A percentile compares a stretch with the other conserved stretches of the same genome.
Evolutionary conservation across 2,329 filamentous ascomycete genomes (phyloP).

Genomic region (Aspergillus glaucus): DNA sequence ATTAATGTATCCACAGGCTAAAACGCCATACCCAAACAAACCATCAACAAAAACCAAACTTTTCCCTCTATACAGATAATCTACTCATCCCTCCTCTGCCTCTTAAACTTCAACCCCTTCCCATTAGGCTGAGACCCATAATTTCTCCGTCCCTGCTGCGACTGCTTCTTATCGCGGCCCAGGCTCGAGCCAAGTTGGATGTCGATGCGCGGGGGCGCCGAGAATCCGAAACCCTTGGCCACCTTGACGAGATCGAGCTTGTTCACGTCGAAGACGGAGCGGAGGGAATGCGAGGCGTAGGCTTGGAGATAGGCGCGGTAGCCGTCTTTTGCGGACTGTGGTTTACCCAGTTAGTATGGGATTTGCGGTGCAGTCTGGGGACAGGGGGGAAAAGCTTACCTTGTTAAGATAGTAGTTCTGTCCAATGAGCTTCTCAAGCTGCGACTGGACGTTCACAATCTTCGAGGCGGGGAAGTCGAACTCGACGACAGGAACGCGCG

Average conservation of each 20-base stretch:
- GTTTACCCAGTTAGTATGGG: neutral
- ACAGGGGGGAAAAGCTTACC: slow-evolving; percentile 35
- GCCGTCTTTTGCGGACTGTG: slow-evolving; percentile 59
- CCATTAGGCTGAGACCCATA: slow-evolving; percentile 70
- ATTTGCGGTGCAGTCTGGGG: slow-evolving; percentile 1
- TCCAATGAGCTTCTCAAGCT: slow-evolving; percentile 87
- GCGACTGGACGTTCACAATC: slow-evolving; percentile 82
- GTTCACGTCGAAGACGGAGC: slow-evolving; percentile 78
- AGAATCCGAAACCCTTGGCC: slow-evolving; percentile 77
- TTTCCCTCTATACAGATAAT: slow-evolving; percentile 6
- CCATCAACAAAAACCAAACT: slow-evolving; percentile 16
- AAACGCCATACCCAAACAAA: slow-evolving; percentile 17
- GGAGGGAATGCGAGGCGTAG: slow-evolving; percentile 78
- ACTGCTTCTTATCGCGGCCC: slow-evolving; percentile 63
- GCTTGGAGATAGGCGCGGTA: slow-evolving; percentile 91
- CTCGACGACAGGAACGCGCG: slow-evolving; percentile 87
- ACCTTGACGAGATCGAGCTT: slow-evolving; percentile 78
- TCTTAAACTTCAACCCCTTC: slow-evolving; percentile 54
- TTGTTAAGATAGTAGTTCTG: slow-evolving; percentile 98
- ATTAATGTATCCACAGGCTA: slow-evolving; percentile 20
- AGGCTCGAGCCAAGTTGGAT: slow-evolving; percentile 71
- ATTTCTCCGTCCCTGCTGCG: slow-evolving; percentile 53
- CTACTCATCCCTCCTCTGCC: slow-evolving; percentile 35
- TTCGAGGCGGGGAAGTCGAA: slow-evolving; percentile 92
- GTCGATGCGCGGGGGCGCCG: slow-evolving; percentile 69